Evolutionary conservation across 1,284 basidiomycete species (phyloP), one percentile per base, ranked within the genome.

Genomic region (Ustilago tritici): DNA sequence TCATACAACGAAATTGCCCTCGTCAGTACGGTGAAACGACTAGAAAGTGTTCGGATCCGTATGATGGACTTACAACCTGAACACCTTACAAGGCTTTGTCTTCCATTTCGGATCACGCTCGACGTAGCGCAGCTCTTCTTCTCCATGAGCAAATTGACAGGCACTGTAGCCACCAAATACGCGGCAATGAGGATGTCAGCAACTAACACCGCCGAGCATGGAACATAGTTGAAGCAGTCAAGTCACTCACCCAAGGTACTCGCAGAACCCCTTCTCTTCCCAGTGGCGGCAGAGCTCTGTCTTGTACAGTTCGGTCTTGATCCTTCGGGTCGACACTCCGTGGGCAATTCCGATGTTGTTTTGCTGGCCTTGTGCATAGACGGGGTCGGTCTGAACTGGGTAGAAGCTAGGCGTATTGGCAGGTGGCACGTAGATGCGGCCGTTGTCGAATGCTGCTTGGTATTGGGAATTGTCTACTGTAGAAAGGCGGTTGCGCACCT

Each of bases 31-130:
- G 23, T 28, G 23, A 28, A 28, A 28, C 23, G 12, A 28, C 36
- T 38, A 14, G 28, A 11, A 9, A 28, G 4, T 56, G 15, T 23
- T 23, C 11, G n/a, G 23, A 28, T 5, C 6, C 2, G 6, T n/a
- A 3, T 8, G 15, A 31, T 4, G 32, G 14, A 63, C 74, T 60
- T 41, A 77, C 75, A 50, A 19, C 43, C 28, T 93, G 88, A 95
- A 95, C 3, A 93, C 93, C 87, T 93, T 91, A 86, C 94, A 95
- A 69, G 94, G 93, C 87, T 95, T 93, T 11, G 94, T 95, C 88
- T 95, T 95, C 88, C 94, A 95, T 92, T 95, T 95, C 54, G 93
- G 93, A 85, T 95, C 94, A 72, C 94, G 90, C 74, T 90, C 86
- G 23, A 95, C 92, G 67, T 89, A 90, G 43, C 93, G 91, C 50